phyloP scores from a whole-genome alignment of 495 filamentous ascomycete species.

The Saxophila tyrrhenica region DNA sequence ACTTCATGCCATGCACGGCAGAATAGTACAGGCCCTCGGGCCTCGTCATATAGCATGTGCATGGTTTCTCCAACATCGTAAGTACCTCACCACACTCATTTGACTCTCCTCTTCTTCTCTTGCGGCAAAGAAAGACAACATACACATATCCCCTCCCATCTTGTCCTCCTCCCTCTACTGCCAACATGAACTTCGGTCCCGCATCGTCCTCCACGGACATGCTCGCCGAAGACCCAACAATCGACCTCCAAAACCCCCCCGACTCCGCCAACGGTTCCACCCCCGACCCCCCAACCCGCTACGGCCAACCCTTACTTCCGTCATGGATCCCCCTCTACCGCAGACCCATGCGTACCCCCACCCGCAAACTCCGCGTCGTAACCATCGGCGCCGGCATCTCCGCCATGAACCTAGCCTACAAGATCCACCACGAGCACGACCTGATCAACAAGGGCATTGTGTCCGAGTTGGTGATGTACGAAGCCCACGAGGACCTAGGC shows the following conservation, averaged over 20 bases:
- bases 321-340: conserved; percentile 18
- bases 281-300: conserved; percentile 9
- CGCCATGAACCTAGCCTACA: conserved; percentile 27
- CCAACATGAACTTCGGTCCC: not conserved
- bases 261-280: conserved; percentile 11
- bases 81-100: no score
- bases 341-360: conserved; percentile 20
- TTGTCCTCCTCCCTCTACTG: not conserved
- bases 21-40: no score
- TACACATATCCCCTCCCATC: not conserved
- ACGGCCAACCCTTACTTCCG: conserved; percentile 9
- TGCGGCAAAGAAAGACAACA: not conserved
- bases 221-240: conserved; percentile 5
- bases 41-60: no score
- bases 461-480: conserved; percentile 27
- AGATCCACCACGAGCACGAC: conserved; percentile 25
- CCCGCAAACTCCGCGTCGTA: conserved; percentile 22
- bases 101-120: not conserved
- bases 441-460: conserved; percentile 13
- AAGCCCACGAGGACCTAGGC: conserved; percentile 26
- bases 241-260: conserved; percentile 7
- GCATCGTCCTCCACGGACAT: not conserved
- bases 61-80: no score
- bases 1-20: no score
- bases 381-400: conserved; percentile 26